phyloP scores from a whole-genome alignment of 164 flowering plant genomes.

The Annona squamosa region DNA sequence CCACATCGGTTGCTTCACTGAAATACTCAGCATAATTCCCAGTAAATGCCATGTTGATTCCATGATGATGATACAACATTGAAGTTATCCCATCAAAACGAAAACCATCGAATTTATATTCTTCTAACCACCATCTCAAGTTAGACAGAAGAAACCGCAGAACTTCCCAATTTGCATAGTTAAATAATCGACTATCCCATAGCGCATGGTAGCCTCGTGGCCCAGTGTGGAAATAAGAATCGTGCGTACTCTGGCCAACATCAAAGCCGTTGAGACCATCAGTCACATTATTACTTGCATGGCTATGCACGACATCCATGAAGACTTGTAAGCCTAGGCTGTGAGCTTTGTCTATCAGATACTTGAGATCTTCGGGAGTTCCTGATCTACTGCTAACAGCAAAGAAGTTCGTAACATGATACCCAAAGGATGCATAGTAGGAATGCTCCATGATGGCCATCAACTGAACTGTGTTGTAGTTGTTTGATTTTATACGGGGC shows the following conservation, averaged over 20 bases:
- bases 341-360: constrained; percentile 93
- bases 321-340: constrained; percentile 75
- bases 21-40: constrained; percentile 86
- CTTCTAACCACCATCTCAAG: constrained; percentile 95
- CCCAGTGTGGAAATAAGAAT: constrained; percentile 90
- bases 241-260: constrained; percentile 83
- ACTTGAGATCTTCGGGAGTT: constrained; percentile 94
- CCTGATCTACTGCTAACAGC: constrained; percentile 98
- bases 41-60: constrained; percentile 68
- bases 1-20: constrained; percentile 84
- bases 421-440: constrained; percentile 92
- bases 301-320: constrained; percentile 97
- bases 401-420: constrained; percentile 95
- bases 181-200: constrained; percentile 95
- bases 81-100: constrained; percentile 97
- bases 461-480: constrained; percentile 87
- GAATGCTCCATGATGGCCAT: constrained; percentile 99
- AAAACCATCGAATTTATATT: constrained; percentile 89
- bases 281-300: constrained; percentile 81
- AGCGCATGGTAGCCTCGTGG: constrained; percentile 78
- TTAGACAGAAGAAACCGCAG: constrained; percentile 93
- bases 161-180: constrained; percentile 97
- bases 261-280: constrained; percentile 98
- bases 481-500: constrained; percentile 75
- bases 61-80: constrained; percentile 96